Percentiles rank a stretch among this genome's conserved stretches.
Evolutionary conservation across 1,284 basidiomycete genomes (phyloP).

Genomic region (Chiua sp.): DNA sequence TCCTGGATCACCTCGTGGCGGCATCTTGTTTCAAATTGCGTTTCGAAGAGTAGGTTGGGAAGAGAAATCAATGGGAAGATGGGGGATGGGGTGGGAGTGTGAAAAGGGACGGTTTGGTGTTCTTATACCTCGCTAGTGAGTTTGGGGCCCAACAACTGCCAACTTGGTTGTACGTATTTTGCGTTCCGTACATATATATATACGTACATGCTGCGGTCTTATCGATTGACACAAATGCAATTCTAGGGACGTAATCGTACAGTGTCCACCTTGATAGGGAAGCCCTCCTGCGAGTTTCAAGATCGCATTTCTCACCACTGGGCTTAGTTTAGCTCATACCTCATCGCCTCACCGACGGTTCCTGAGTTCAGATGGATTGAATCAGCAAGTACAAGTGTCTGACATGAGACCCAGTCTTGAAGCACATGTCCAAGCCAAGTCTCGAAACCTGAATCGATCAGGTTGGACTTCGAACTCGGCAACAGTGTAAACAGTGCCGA

Average conservation of each 20-base stretch:
- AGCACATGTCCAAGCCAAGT: no score
- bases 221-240: constrained; percentile 25
- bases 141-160: constrained; percentile 1
- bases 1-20: constrained; percentile 29
- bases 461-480: no score
- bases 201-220: constrained; percentile 11
- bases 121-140: constrained; percentile 26
- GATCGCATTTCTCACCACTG: no score
- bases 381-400: no score
- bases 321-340: no score
- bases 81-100: constrained; percentile 23
- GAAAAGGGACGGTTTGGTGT: constrained; percentile 5
- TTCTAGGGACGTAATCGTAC: not conserved
- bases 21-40: constrained; percentile 23
- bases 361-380: no score
- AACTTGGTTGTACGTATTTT: constrained; percentile 36
- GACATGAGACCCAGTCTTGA: no score
- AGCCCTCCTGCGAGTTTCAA: constrained; percentile 37
- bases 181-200: constrained; percentile 13
- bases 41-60: no score
- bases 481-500: no score
- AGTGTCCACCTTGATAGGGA: constrained; percentile 10
- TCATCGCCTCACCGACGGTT: no score
- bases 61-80: constrained; percentile 14
- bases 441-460: no score